Evolutionary conservation across 192 early-diverging fungal species (phyloP).

Genomic region (Coemansia sp.): DNA sequence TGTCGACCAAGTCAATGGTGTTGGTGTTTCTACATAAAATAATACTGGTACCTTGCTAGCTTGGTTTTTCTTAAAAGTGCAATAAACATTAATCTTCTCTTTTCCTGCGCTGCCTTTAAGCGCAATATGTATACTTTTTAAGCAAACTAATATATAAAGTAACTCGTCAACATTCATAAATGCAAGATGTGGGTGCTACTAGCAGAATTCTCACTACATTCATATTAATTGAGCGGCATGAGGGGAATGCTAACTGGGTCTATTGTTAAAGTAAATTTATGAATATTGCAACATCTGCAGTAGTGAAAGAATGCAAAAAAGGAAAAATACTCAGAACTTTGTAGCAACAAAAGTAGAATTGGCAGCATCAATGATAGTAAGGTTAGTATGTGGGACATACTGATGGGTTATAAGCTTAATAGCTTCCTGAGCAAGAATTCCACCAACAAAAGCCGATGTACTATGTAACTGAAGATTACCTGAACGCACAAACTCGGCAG

Average conservation of each 20-base stretch:
- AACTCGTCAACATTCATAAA: no score
- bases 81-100: neutral
- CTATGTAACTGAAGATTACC: slow-evolving; percentile 79
- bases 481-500: slow-evolving; percentile 56
- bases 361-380: slow-evolving; percentile 81
- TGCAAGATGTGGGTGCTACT: no score
- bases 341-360: slow-evolving; percentile 21
- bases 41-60: neutral
- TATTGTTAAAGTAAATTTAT: neutral
- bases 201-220: neutral
- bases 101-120: neutral
- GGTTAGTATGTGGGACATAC: slow-evolving; percentile 90
- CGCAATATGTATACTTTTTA: no score
- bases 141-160: no score
- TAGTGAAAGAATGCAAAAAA: slow-evolving; percentile 5
- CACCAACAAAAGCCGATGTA: slow-evolving; percentile 82
- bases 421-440: slow-evolving; percentile 87
- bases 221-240: neutral
- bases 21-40: neutral
- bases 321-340: slow-evolving; percentile 7
- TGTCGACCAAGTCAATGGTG: slow-evolving; percentile 34
- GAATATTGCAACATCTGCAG: neutral
- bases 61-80: neutral
- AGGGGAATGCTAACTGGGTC: no score
- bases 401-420: slow-evolving; percentile 96